Conservation (phyloP, 192 early-diverging fungal genomes). For the Coemansia umbellata region DNA sequence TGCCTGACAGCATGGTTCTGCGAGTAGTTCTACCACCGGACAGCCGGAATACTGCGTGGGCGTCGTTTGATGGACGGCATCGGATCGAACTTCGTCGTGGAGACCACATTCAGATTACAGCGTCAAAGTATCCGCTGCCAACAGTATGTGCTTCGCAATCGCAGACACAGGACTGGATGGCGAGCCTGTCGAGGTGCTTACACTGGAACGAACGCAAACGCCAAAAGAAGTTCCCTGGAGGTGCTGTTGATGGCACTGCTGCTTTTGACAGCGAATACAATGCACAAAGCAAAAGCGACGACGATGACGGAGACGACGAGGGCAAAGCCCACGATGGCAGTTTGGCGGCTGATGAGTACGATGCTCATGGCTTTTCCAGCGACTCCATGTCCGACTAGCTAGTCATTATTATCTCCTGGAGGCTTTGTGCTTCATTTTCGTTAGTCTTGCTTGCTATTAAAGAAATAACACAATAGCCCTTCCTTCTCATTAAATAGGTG, state of each 20-base stretch:
- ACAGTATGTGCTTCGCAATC: slow-evolving; percentile 75
- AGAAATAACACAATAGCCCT: no score
- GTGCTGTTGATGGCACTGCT: slow-evolving; percentile 12
- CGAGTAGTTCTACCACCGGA: slow-evolving; percentile 79
- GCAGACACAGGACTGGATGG: slow-evolving; percentile 86
- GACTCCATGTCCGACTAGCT: background rate
- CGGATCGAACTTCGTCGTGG: slow-evolving; percentile 83
- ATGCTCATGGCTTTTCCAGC: background rate
- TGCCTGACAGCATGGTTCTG: slow-evolving; percentile 91
- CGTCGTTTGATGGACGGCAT: slow-evolving; percentile 89
- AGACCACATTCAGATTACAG: slow-evolving; percentile 83
- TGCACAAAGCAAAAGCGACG: slow-evolving; percentile 5
- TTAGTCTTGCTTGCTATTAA: no score
- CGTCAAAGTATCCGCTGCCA: slow-evolving; percentile 82
- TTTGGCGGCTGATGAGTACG: background rate
- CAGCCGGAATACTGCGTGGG: slow-evolving; percentile 88
- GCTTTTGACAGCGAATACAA: background rate
- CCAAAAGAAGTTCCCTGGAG: slow-evolving; percentile 75
- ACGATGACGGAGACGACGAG: slow-evolving; percentile 7
- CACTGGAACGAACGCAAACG: slow-evolving; percentile 90
- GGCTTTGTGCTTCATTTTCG: no score
- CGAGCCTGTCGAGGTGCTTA: slow-evolving; percentile 75
- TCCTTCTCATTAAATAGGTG: no score
- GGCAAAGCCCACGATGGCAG: slow-evolving; percentile 15
- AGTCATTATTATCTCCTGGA: background rate